Base-by-base conservation (phyloP, 2,329 filamentous ascomycete species). In the Aspergillus sp. region DNA sequence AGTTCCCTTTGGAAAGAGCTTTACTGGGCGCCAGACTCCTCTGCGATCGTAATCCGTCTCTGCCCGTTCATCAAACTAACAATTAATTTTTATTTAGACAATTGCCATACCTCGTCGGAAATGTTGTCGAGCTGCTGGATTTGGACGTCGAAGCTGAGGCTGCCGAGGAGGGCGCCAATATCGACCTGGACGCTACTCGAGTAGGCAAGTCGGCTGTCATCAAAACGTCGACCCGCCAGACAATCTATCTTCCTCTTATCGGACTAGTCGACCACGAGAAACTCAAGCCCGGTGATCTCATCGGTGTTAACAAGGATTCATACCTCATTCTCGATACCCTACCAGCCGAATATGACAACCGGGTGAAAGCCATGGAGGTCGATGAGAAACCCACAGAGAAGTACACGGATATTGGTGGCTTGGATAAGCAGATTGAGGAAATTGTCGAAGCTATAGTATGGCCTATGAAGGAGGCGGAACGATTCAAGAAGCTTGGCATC, bases 321-420 rank as follows among this genome's bases (percentile, higher is more conserved):
- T 99, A 99, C 74, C 87, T 99, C 36, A 91, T 99, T 64, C 84
- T 99, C 57, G 96, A 99, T 73, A 99, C 95, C 22, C 83, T 99
- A 64, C 95, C 95, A 1, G 95, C 95, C 47, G 96, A 99, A 76
- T 99, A 99, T 72, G 95, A 99, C 74, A 98, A 93, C 79, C 87
- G 95, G 76, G 95, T 99, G 65, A 99, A 99, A 82, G 96, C 96
- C 36, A 99, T 99, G 95, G 96, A 99, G 81, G 95, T 99, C 7
- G 95, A 99, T 70, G 96, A 99, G 84, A 99, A 99, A 83, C 96
- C 95, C 9, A 98, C 93, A 39, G 95, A 99, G 78, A 96, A 98
- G 79, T 99, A 99, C 80, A 95, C 89, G 54, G 95, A 99, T 79
- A 96, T 99, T 13, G 95, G 95, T 78, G 95, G 95, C 51, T 78